Base-by-base conservation (phyloP, 352 stramenopile species). In the Aphanomyces invadans region DNA sequence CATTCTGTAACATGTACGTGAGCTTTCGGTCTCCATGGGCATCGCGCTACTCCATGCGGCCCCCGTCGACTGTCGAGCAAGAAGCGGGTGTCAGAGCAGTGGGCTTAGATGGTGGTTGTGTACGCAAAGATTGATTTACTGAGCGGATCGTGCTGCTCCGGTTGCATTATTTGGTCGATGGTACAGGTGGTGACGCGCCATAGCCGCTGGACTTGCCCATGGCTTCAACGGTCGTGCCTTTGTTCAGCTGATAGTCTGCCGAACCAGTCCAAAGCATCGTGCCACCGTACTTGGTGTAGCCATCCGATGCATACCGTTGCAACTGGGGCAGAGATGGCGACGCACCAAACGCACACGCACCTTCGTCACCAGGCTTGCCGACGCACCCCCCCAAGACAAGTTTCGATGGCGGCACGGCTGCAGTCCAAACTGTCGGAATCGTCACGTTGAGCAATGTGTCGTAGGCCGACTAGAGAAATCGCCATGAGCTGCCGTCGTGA, bases 191-290 rank as follows among this genome's bases (percentile, higher is more conserved):
- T 15, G 36, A 7, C 36, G 36, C 26, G 32, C 32, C 21, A 33
- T 67, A 67, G 2, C 60, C 42, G 33, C 60, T 44, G 9, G 60
- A 21, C 31, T 48, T 23, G 60, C 60, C 60, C 60, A 67, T 67
- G 2, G 33, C 31, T 4, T 25, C 25, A 19, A 60, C 25, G 4
- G 32, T 60, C 10, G 38, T 25, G 26, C 60, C 60, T 29, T 57
- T n/a, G 33, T 56, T 59, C 2, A 46, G 21, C 1, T 15, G 42
- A 11, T 42, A 38, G 42, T 67, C 60, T 19, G 46, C 49, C 3
- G 60, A 67, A 3, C 39, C 60, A 12, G 60, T 67, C 60, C 60
- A 67, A 23, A 67, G 45, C 45, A 67, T 67, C 21, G 49, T 46
- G 31, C 60, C 60, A 33, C 60, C 60, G 32, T 67, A 67, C 29